Percentiles rank a stretch among this genome's conserved stretches.
Conservation (phyloP, 1,139 yeast genomes). For the Candida sp. region DNA sequence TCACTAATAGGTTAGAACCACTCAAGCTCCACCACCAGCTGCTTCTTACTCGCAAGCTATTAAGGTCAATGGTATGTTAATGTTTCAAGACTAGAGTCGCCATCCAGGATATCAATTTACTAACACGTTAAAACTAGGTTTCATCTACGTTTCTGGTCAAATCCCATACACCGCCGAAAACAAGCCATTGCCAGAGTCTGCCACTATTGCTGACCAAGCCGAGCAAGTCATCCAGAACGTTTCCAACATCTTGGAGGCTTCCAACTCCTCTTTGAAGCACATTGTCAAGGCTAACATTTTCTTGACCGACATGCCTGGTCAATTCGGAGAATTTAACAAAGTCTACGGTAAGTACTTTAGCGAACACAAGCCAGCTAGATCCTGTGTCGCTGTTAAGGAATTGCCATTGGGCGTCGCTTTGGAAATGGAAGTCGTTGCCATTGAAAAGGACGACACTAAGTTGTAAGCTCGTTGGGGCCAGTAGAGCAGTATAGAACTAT, state of each 20-base stretch:
- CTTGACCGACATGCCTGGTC: slow-evolving; percentile 79
- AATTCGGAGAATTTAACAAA: slow-evolving; percentile 81
- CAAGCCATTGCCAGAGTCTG: slow-evolving; percentile 74
- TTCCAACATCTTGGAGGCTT: slow-evolving; percentile 74
- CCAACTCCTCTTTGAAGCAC: slow-evolving; percentile 81
- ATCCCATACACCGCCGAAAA: slow-evolving; percentile 88
- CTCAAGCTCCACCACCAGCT: slow-evolving; percentile 92
- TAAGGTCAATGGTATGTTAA: slow-evolving; percentile 71
- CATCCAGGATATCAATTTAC: background rate
- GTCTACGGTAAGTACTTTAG: slow-evolving; percentile 83
- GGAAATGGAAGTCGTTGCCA: slow-evolving; percentile 81
- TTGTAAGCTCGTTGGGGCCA: slow-evolving; percentile 24
- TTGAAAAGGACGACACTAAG: slow-evolving; percentile 52
- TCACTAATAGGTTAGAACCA: slow-evolving; percentile 55
- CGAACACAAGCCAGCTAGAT: slow-evolving; percentile 92
- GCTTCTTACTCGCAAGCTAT: slow-evolving; percentile 96
- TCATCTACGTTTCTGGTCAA: slow-evolving; percentile 94
- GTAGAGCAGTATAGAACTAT: background rate
- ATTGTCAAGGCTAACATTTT: slow-evolving; percentile 87
- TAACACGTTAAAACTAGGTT: slow-evolving; percentile 40
- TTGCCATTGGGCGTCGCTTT: slow-evolving; percentile 85
- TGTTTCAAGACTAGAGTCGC: too few species aligned
- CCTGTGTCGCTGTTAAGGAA: slow-evolving; percentile 90
- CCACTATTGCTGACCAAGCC: slow-evolving; percentile 74
- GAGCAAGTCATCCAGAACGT: slow-evolving; percentile 86